A percentile compares a stretch with the other conserved stretches of the same genome.
Conservation (phyloP, 1,139 yeast species). For the Debaryomycetaceae sp. region DNA sequence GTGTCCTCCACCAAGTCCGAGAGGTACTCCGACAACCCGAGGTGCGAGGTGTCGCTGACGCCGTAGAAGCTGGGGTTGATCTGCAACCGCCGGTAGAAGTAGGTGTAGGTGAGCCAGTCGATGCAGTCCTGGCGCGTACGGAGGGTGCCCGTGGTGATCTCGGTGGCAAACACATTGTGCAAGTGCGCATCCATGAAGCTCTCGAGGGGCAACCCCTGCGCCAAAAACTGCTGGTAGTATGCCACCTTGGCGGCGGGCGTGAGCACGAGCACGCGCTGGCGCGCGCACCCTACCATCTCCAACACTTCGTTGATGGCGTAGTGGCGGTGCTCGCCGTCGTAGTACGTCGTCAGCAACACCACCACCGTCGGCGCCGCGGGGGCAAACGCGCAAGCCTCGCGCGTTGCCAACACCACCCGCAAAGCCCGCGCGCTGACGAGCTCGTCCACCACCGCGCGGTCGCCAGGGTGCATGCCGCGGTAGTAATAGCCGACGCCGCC, state of each 20-base stretch:
- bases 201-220: constrained; percentile 79
- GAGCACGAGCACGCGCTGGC: constrained; percentile 45
- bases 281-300: constrained; percentile 66
- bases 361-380: constrained; percentile 56
- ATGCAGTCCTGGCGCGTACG: constrained; percentile 77
- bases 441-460: constrained; percentile 49
- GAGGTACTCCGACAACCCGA: constrained; percentile 73
- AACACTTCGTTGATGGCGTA: constrained; percentile 62
- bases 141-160: constrained; percentile 64
- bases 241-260: constrained; percentile 54
- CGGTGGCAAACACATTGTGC: constrained; percentile 67
- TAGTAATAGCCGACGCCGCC: constrained; percentile 69
- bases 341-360: constrained; percentile 67
- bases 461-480: constrained; percentile 54
- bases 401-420: constrained; percentile 52
- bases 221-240: constrained; percentile 68
- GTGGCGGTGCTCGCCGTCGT: constrained; percentile 72
- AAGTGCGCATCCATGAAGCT: constrained; percentile 59
- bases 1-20: constrained; percentile 82
- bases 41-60: constrained; percentile 54
- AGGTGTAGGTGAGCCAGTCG: constrained; percentile 85
- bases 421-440: constrained; percentile 49
- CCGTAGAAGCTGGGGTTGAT: constrained; percentile 90
- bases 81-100: constrained; percentile 74
- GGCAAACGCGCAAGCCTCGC: constrained; percentile 47